Percentiles rank a stretch among this genome's conserved stretches.
Conservation (phyloP, 768 basidiomycete species). For the Hygrophoropsis aurantiaca region DNA sequence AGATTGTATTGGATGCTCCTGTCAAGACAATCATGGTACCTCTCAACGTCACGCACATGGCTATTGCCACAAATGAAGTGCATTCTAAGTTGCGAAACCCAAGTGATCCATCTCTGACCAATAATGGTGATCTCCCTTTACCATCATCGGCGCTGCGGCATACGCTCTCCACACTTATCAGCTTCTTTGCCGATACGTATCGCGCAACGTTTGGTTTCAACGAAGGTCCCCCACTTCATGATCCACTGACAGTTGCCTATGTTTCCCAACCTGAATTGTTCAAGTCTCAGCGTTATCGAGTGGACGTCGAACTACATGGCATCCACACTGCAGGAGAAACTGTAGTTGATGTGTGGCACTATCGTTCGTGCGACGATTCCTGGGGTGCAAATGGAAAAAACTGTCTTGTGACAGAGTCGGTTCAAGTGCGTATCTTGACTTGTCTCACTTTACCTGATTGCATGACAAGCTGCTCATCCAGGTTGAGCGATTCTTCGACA, state of each 20-base stretch:
- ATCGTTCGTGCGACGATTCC: slow-evolving; percentile 52
- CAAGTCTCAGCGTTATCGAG: slow-evolving; percentile 59
- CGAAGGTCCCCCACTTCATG: slow-evolving; percentile 87
- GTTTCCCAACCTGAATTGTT: slow-evolving; percentile 71
- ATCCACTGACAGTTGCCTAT: slow-evolving; percentile 80
- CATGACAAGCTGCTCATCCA: slow-evolving; percentile 23
- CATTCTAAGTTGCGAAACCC: slow-evolving; percentile 55
- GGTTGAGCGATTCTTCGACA: slow-evolving; percentile 64
- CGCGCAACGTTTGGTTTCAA: slow-evolving; percentile 75
- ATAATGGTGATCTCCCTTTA: slow-evolving; percentile 10
- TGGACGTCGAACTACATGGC: slow-evolving; percentile 79
- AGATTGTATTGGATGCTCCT: slow-evolving; percentile 75
- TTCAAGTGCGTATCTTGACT: slow-evolving; percentile 50
- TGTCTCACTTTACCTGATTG: neutral
- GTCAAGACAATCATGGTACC: slow-evolving; percentile 77
- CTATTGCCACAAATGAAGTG: slow-evolving; percentile 62
- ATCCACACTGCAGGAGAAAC: slow-evolving; percentile 73
- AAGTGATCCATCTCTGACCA: slow-evolving; percentile 24
- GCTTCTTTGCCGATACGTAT: slow-evolving; percentile 73
- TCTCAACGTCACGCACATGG: slow-evolving; percentile 86
- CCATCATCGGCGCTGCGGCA: slow-evolving; percentile 56
- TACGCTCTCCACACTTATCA: slow-evolving; percentile 72
- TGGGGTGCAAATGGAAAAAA: slow-evolving; percentile 81
- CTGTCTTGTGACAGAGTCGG: slow-evolving; percentile 63
- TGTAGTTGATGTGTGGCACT: slow-evolving; percentile 75